Evolutionary conservation across 176 grass and related monocot genomes (phyloP).

Genomic region (Eleusine indica): DNA sequence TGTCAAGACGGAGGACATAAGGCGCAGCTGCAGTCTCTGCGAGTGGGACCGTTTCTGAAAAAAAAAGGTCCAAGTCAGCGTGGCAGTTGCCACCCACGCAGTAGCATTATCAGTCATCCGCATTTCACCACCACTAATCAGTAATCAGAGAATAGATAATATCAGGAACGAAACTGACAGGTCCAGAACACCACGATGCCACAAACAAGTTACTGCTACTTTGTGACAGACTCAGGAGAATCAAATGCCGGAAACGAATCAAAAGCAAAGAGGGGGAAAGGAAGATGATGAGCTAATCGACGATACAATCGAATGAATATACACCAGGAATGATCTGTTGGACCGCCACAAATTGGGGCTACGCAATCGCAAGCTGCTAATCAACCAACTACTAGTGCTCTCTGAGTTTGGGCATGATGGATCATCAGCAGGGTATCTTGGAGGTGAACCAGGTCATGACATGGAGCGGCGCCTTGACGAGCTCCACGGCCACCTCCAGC

Average conservation of each 20-base stretch:
- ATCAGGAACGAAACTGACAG: neutral
- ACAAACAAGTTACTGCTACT: neutral
- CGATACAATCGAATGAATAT: neutral
- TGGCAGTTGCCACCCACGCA: neutral
- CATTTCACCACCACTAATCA: neutral
- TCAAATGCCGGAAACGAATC: neutral
- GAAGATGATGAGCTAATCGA: neutral
- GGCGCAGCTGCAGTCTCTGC: too few species aligned
- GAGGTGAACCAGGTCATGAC: conserved; percentile 84
- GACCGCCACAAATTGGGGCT: neutral
- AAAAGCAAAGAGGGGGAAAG: neutral
- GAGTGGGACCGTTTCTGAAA: too few species aligned
- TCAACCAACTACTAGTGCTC: neutral
- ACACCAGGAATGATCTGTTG: neutral
- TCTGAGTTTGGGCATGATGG: too few species aligned
- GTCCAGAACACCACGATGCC: neutral
- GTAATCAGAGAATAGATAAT: neutral
- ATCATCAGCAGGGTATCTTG: conserved; percentile 64
- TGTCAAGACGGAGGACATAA: too few species aligned
- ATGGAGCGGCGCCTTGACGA: conserved; percentile 74
- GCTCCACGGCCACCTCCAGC: conserved; percentile 71
- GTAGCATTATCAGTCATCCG: neutral
- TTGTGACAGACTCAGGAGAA: neutral
- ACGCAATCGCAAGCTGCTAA: too few species aligned
- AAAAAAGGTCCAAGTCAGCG: neutral